Evolutionary conservation across 306 rosid genomes (phyloP), one percentile per base, ranked within the genome.

Genomic region (Lupinus albus): DNA sequence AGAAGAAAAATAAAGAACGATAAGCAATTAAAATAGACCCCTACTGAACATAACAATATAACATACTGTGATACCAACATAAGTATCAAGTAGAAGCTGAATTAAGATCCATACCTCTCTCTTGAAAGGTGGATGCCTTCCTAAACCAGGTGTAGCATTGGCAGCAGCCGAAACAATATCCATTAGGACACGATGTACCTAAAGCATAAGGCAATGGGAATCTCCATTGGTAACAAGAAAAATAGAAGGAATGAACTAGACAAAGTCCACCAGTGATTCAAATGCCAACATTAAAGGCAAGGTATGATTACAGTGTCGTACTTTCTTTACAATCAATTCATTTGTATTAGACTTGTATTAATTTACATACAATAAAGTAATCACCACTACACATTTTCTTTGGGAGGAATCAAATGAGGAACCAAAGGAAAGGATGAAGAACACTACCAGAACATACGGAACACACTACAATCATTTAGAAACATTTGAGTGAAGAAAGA

Each of bases 61-160:
- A 11, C 47, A 42, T 3, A 42, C 13, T 3, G 12, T 0, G 14
- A 42, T 25, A 32, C 18, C 48, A 46, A 47, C 8, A 76, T n/a
- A 64, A 20, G 35, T 33, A 47, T 20, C 49, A 11, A 53, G 70
- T 48, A 61, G 41, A 28, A 36, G 39, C 18, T 46, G 41, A 69
- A 73, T 36, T 45, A 38, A 9, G 36, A 38, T n/a, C 16, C 82
- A 72, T 78, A 89, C 99, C 94, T 90, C 99, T 81, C 96, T 86
- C 86, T 90, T 90, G 85, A 93, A 93, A 75, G 97, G 89, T 33
- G 96, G 99, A 75, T 93, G 90, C 83, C 99, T 86, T 80, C 99
- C 99, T 64, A 93, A 93, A 78, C 99, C 99, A 42, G 96, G 91
- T 30, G 96, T 93, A 54, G 92, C 96, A 86, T 70, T 88, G 81